Conservation (phyloP, 352 stramenopile species). For the Pythium myriotylum region DNA sequence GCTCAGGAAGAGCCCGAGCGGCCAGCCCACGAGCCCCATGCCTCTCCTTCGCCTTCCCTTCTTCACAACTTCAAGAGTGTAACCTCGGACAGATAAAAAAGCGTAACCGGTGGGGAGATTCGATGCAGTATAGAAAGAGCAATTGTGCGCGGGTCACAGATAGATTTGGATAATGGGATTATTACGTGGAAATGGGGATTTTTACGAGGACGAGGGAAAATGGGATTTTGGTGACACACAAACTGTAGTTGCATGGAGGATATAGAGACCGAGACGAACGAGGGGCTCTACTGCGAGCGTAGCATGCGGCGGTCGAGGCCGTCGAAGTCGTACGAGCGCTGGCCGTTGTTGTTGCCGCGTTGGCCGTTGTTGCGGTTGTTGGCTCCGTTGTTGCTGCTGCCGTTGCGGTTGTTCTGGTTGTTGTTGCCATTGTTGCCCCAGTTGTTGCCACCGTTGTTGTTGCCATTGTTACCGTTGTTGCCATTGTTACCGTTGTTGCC, state of each 20-base stretch:
- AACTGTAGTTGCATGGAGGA: neutral
- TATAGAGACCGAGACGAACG: neutral
- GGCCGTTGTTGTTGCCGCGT: conserved; percentile 6
- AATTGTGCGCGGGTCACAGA: neutral
- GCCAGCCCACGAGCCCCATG: conserved; percentile 70
- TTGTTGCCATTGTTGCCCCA: conserved; percentile 4
- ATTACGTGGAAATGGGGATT: neutral
- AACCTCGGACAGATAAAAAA: no score
- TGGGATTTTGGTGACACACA: no score
- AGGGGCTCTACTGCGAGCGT: neutral
- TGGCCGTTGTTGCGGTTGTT: conserved; percentile 1
- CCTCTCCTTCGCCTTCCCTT: neutral
- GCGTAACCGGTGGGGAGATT: conserved; percentile 8
- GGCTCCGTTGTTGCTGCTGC: conserved; percentile 5
- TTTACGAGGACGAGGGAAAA: neutral
- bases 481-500: no score
- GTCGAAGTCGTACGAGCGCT: conserved; percentile 6
- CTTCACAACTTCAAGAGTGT: conserved; percentile 14
- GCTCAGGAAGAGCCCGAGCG: conserved; percentile 72
- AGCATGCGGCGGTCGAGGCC: neutral
- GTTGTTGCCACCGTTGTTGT: neutral
- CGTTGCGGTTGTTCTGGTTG: conserved; percentile 4
- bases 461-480: no score
- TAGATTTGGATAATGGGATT: neutral
- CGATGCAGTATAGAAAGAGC: neutral